Conservation (phyloP, 257 asterid genomes). For the Nicotiana noctiflora region DNA sequence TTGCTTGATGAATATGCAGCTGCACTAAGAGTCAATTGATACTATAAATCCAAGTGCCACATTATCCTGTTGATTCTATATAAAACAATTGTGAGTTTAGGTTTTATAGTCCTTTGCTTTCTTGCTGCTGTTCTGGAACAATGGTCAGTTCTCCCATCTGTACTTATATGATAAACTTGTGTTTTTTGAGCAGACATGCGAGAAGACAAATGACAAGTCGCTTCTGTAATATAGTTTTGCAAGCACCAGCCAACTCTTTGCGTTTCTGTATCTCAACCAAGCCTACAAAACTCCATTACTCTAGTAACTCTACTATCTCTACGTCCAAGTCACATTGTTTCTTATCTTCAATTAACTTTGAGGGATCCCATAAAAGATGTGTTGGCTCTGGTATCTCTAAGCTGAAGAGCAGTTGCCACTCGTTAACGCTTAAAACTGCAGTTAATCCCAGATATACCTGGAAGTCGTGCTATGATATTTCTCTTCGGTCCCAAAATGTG, state of each 20-base stretch:
- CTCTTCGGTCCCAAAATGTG: slow-evolving; percentile 30
- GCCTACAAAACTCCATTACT: slow-evolving; percentile 21
- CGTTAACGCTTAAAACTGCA: slow-evolving; percentile 33
- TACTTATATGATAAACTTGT: slow-evolving; percentile 35
- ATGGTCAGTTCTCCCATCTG: slow-evolving; percentile 32
- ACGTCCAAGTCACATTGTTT: slow-evolving; percentile 20
- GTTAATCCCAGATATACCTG: slow-evolving; percentile 20
- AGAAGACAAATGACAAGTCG: slow-evolving; percentile 38
- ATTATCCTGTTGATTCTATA: background rate
- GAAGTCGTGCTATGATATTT: slow-evolving; percentile 27
- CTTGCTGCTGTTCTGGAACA: slow-evolving; percentile 26
- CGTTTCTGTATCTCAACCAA: slow-evolving; percentile 25
- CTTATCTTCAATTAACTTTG: slow-evolving; percentile 28
- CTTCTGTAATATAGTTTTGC: slow-evolving; percentile 29
- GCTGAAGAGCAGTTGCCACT: slow-evolving; percentile 22
- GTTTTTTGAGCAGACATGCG: slow-evolving; percentile 26
- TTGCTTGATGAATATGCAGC: background rate
- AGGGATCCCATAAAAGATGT: slow-evolving; percentile 26
- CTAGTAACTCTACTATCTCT: slow-evolving; percentile 12
- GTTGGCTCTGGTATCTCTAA: slow-evolving; percentile 21
- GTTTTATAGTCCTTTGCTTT: background rate
- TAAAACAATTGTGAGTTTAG: background rate
- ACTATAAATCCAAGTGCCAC: background rate
- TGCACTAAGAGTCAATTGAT: background rate
- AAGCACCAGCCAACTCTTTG: slow-evolving; percentile 26